Evolutionary conservation across 1,139 yeast species (phyloP).

Genomic region (Lodderomyces oxycetoniae): DNA sequence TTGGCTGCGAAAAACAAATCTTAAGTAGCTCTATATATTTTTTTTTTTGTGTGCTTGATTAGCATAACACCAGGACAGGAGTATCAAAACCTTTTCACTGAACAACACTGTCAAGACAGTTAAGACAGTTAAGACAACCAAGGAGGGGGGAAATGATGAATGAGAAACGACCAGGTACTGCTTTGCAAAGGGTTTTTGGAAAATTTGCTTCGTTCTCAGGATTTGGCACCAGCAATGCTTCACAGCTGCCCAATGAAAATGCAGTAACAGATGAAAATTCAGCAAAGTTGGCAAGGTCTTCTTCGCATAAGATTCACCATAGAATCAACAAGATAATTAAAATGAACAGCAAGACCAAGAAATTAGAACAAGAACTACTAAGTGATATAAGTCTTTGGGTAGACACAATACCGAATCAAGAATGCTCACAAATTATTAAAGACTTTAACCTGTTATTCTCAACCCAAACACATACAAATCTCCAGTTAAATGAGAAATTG

Average conservation of each 20-base stretch:
- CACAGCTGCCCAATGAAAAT: constrained; percentile 9
- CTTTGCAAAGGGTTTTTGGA: constrained; percentile 27
- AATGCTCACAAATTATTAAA: constrained; percentile 34
- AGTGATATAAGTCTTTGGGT: constrained; percentile 40
- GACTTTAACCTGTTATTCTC: constrained; percentile 37
- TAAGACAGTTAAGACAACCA: too few species aligned
- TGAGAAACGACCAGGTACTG: constrained; percentile 26
- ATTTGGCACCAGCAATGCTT: constrained; percentile 9
- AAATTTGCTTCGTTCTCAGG: constrained; percentile 22
- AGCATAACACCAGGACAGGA: too few species aligned
- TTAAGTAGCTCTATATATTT: too few species aligned
- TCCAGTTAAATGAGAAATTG: constrained; percentile 32
- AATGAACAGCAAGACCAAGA: constrained; percentile 10
- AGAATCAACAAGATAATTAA: constrained; percentile 13
- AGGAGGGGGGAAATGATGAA: constrained; percentile 1
- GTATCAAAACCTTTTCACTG: too few species aligned
- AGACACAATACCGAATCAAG: constrained; percentile 34
- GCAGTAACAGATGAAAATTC: constrained; percentile 7
- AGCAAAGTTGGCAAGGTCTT: constrained; percentile 7
- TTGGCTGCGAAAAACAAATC: too few species aligned
- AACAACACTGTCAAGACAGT: too few species aligned
- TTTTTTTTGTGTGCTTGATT: too few species aligned
- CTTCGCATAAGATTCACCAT: constrained; percentile 10
- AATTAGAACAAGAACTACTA: constrained; percentile 15
- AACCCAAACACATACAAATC: constrained; percentile 30